A percentile compares a stretch with the other conserved stretches of the same genome.
These are phyloP conservation scores for Sporothrix curviconia DNA, from an alignment of 2,329 filamentous ascomycete genomes.

Conservation along the genomic window DNA sequence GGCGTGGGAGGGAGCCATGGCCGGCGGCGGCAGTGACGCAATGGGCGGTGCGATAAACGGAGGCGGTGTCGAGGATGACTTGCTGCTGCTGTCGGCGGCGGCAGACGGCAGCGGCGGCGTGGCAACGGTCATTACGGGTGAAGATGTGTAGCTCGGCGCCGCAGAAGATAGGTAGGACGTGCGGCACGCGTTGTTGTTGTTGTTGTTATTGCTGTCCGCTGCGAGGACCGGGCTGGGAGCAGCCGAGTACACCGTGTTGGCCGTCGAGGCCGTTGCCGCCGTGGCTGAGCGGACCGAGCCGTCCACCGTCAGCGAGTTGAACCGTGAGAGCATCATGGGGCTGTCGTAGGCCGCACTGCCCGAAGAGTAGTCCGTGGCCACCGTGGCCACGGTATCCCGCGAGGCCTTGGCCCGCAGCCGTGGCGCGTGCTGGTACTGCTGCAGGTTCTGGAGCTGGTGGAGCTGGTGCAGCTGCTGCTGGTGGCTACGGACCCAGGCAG, in stretches of 20 bases:
- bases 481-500: conserved; percentile 18
- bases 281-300: conserved; percentile 9
- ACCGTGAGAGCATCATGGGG: conserved; percentile 16
- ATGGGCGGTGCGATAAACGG: conserved; percentile 6
- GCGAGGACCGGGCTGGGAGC: conserved; percentile 13
- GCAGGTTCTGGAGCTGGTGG: neutral
- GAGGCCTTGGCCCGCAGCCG: conserved; percentile 7
- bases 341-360: conserved; percentile 10
- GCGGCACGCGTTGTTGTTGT: too few relatives aligned
- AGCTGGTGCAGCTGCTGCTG: neutral
- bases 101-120: too few relatives aligned
- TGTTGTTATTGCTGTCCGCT: too few relatives aligned
- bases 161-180: conserved; percentile 16
- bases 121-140: conserved; percentile 7
- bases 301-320: conserved; percentile 18
- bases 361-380: conserved; percentile 8
- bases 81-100: neutral
- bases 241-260: neutral
- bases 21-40: neutral
- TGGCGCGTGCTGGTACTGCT: neutral
- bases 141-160: conserved; percentile 15
- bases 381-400: conserved; percentile 12
- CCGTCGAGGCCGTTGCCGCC: neutral
- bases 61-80: neutral
- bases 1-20: neutral